phyloP scores from a whole-genome alignment of 768 basidiomycete genomes.

The Rhizopogon vinicolor region DNA sequence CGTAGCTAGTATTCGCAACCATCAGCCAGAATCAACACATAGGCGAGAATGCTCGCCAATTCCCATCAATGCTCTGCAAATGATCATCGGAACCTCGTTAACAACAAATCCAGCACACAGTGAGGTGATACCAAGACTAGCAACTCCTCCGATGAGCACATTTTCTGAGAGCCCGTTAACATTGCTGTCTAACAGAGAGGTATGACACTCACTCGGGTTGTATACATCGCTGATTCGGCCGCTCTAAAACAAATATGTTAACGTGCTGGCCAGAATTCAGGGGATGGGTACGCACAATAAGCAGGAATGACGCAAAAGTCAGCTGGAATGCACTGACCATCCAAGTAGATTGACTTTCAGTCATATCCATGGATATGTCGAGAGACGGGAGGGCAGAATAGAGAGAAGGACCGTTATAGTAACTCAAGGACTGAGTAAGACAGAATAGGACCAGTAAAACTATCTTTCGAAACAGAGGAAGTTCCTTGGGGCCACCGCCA shows the following conservation, averaged over 20 bases:
- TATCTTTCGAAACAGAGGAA: conserved; percentile 22
- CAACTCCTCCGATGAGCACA: conserved; percentile 38
- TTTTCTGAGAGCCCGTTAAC: conserved; percentile 22
- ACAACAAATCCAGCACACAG: conserved; percentile 42
- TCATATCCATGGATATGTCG: too few relatives aligned
- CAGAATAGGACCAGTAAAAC: conserved; percentile 34
- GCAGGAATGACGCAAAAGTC: too few relatives aligned
- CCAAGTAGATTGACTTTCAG: too few relatives aligned
- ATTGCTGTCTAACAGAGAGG: background rate
- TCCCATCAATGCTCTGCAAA: conserved; percentile 49
- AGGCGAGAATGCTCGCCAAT: conserved; percentile 26
- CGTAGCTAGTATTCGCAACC: too few relatives aligned
- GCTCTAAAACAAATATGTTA: conserved; percentile 20
- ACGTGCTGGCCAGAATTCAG: too few relatives aligned
- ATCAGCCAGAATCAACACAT: conserved; percentile 1
- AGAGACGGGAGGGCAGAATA: conserved; percentile 21
- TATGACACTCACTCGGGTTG: conserved; percentile 30
- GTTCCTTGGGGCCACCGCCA: background rate
- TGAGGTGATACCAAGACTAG: conserved; percentile 37
- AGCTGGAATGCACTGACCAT: too few relatives aligned
- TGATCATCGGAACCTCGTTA: conserved; percentile 42
- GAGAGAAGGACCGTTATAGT: conserved; percentile 37
- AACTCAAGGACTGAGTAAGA: conserved; percentile 38
- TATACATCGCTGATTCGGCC: conserved; percentile 36
- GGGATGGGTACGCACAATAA: too few relatives aligned